Conservation (phyloP, 148 eudicot genomes). For the Persicaria maculosa region DNA sequence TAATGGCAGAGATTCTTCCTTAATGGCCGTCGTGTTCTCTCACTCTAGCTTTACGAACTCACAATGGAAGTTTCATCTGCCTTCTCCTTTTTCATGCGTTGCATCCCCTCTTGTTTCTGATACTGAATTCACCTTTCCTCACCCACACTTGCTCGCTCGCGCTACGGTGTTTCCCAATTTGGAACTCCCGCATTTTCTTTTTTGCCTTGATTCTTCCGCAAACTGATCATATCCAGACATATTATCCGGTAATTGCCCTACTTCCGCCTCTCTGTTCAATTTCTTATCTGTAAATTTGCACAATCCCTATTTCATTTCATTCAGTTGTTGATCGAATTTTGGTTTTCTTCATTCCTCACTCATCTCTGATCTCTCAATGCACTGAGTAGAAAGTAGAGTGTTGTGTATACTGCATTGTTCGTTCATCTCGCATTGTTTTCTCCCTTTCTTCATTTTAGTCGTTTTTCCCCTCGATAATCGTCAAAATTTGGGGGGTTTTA, state of each 20-base stretch:
- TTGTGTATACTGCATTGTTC: not conserved
- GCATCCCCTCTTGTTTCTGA: not conserved
- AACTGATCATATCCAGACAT: not conserved
- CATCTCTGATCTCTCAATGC: not conserved
- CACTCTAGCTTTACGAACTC: not conserved
- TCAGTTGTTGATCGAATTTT: not conserved
- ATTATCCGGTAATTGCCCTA: not conserved
- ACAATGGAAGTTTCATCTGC: not conserved
- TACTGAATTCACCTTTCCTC: not conserved
- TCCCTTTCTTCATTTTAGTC: not conserved
- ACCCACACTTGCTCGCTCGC: not conserved
- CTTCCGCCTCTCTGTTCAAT: not conserved
- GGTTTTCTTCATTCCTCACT: not conserved
- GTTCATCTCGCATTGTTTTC: not conserved
- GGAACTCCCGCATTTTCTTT: not conserved
- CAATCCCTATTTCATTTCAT: not conserved
- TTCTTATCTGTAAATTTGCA: not conserved
- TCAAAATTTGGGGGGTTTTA: not conserved
- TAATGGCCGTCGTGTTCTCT: not conserved
- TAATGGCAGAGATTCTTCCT: not conserved
- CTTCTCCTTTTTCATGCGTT: not conserved
- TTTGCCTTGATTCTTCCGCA: constrained; percentile 3
- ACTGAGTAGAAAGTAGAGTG: not conserved
- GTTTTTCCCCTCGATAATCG: not conserved
- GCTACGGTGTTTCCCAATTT: not conserved